phyloP scores from a whole-genome alignment of 352 stramenopile genomes.

The Ophiocytium majus region DNA sequence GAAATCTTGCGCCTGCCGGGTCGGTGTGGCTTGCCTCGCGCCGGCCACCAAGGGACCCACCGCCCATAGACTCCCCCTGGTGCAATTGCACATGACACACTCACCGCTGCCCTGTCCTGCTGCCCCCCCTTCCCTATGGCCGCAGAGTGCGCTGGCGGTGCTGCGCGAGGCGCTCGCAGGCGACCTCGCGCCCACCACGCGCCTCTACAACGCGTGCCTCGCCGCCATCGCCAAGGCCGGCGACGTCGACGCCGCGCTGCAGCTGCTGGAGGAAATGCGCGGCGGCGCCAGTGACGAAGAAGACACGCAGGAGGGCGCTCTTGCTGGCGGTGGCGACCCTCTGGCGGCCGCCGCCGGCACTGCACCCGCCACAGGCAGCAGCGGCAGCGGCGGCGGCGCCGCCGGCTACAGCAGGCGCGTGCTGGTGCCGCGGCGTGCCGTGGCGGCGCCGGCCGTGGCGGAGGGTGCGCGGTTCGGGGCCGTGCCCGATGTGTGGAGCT shows the following conservation, averaged over 20 bases:
- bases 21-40: too few species aligned
- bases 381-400: background rate
- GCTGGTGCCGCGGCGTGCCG: background rate
- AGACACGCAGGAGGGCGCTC: too few species aligned
- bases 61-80: too few species aligned
- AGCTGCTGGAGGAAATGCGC: constrained; percentile 52
- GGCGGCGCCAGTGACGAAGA: background rate
- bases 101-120: too few species aligned
- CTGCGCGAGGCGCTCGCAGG: constrained; percentile 30
- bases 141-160: constrained; percentile 28
- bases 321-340: background rate
- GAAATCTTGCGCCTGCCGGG: too few species aligned
- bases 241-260: constrained; percentile 35
- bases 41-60: too few species aligned
- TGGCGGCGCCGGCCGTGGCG: too few species aligned
- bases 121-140: too few species aligned
- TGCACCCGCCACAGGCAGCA: background rate
- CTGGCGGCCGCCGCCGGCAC: too few species aligned
- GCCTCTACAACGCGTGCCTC: constrained; percentile 52
- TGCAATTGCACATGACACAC: too few species aligned
- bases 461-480: background rate
- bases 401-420: background rate
- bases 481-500: background rate
- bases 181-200: constrained; percentile 33
- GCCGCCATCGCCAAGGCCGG: constrained; percentile 43